Conservation (phyloP, 2,329 filamentous ascomycete species). For the Ophiognomonia clavigignenti-juglandacearum region DNA sequence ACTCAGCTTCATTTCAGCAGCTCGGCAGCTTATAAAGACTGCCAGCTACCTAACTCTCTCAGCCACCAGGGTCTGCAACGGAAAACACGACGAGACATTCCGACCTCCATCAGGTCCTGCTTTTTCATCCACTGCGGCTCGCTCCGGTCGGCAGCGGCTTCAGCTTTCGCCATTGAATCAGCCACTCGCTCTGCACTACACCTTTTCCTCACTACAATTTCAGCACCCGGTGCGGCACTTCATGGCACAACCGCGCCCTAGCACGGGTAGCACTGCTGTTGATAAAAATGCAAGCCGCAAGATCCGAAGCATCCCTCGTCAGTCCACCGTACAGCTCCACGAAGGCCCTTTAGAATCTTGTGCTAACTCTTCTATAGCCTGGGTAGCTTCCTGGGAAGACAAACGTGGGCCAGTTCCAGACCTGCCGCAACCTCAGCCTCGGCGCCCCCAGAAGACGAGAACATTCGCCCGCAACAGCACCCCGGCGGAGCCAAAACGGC, state of each 20-base stretch:
- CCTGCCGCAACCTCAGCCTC: constrained; percentile 34
- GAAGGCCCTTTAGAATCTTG: not conserved
- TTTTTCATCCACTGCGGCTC: constrained; percentile 12
- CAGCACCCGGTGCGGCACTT: not conserved
- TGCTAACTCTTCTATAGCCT: constrained; percentile 31
- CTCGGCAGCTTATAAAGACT: no score
- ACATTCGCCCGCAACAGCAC: constrained; percentile 37
- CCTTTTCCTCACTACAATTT: constrained; percentile 3
- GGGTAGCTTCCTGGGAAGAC: constrained; percentile 45
- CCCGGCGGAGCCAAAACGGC: constrained; percentile 33
- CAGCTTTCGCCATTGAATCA: not conserved
- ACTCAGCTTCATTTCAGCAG: no score
- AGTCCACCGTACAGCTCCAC: not conserved
- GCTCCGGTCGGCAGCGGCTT: no score
- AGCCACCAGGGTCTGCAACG: not conserved
- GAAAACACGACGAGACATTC: not conserved
- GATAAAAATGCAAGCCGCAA: constrained; percentile 18
- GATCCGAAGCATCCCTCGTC: constrained; percentile 28
- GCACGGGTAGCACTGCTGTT: constrained; percentile 14
- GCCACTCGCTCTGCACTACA: not conserved
- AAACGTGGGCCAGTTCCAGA: constrained; percentile 30
- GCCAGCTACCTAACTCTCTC: no score
- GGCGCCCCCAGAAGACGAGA: constrained; percentile 33
- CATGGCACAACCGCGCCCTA: constrained; percentile 11
- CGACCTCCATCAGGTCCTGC: constrained; percentile 2